A percentile compares a stretch with the other conserved stretches of the same genome.
phyloP scores from a whole-genome alignment of 2,329 filamentous ascomycete genomes.

The Fusarium xyrophilum region DNA sequence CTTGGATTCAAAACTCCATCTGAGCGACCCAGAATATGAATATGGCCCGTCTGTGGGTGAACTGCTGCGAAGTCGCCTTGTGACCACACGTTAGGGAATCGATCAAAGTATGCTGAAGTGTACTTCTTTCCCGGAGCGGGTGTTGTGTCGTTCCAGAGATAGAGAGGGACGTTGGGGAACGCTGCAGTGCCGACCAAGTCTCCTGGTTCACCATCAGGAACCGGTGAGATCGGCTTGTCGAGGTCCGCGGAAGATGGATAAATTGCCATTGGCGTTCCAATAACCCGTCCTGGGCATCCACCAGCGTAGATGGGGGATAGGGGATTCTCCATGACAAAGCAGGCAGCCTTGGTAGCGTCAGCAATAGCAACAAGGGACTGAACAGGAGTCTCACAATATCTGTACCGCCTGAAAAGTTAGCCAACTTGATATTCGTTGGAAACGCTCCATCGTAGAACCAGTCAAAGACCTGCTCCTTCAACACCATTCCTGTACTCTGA shows the following conservation, averaged over 20 bases:
- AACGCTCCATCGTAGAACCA: conserved; percentile 80
- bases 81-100: conserved; percentile 75
- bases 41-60: conserved; percentile 70
- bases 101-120: conserved; percentile 65
- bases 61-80: conserved; percentile 81
- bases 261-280: conserved; percentile 60
- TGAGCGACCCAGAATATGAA: conserved; percentile 72
- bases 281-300: conserved; percentile 57
- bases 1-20: conserved; percentile 83
- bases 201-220: conserved; percentile 69
- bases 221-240: conserved; percentile 50
- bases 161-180: conserved; percentile 79
- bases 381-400: conserved; percentile 65
- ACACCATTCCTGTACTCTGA: conserved; percentile 80
- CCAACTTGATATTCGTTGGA: conserved; percentile 69
- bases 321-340: conserved; percentile 71
- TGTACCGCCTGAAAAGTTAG: conserved; percentile 79
- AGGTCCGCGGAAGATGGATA: conserved; percentile 64
- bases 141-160: conserved; percentile 64
- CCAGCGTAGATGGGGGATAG: conserved; percentile 70
- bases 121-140: conserved; percentile 63
- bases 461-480: conserved; percentile 77
- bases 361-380: neutral
- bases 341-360: conserved; percentile 53
- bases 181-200: conserved; percentile 74